Evolutionary conservation across 441 rosid genomes (phyloP).

Genomic region (Gossypium laxum): DNA sequence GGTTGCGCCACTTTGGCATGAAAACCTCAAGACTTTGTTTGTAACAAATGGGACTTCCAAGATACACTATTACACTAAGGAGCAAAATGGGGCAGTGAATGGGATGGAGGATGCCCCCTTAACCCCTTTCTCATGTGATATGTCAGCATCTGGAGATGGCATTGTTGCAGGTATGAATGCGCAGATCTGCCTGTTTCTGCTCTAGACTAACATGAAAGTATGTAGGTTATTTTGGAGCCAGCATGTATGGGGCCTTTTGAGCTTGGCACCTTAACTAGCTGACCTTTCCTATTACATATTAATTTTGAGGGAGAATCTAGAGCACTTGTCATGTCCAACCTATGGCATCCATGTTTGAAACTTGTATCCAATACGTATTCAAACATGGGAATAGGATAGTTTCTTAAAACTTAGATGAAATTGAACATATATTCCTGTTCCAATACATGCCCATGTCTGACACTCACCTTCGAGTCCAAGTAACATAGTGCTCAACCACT

Average conservation of each 20-base stretch:
- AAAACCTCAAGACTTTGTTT: constrained; percentile 66
- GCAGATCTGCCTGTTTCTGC: constrained; percentile 7
- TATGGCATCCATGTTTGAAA: too few species aligned
- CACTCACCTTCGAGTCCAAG: too few species aligned
- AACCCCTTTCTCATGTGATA: constrained; percentile 66
- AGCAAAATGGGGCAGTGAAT: constrained; percentile 59
- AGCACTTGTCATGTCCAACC: too few species aligned
- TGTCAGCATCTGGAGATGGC: constrained; percentile 93
- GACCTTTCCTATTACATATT: not conserved
- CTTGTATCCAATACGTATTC: too few species aligned
- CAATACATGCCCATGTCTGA: too few species aligned
- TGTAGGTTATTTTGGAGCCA: not conserved
- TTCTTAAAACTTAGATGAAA: too few species aligned
- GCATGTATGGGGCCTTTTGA: too few species aligned
- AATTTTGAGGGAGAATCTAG: too few species aligned
- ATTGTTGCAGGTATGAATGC: constrained; percentile 63
- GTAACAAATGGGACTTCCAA: constrained; percentile 88
- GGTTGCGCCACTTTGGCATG: constrained; percentile 67
- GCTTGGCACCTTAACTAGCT: not conserved
- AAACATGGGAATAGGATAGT: too few species aligned
- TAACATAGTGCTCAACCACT: too few species aligned
- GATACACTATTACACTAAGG: constrained; percentile 75
- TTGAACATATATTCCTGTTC: too few species aligned
- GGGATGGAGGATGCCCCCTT: constrained; percentile 81
- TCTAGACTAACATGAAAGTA: not conserved